Evolutionary conservation across 257 asterid genomes (phyloP), one percentile per base, ranked within the genome.

Genomic region (Eucommia ulmoides): DNA sequence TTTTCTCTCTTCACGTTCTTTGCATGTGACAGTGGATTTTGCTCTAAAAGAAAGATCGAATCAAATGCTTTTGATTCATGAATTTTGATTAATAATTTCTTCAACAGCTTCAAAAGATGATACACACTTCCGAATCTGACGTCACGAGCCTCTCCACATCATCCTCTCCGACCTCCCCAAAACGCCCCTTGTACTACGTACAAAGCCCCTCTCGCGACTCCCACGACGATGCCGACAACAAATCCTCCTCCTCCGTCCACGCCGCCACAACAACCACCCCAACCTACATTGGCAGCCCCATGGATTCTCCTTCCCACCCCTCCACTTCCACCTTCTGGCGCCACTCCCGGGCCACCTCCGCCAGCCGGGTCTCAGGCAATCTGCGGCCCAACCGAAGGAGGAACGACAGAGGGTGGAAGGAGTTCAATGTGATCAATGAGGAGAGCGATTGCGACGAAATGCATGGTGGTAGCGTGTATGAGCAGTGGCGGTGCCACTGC

Each of bases 141-240:
- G 23, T 52, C 19, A 62, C 79, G 53, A 66, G 84, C 70, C 24
- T 65, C 8, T 54, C 49, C 23, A 69, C 73, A 45, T 57, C 86
- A 10, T 70, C 79, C 7, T 76, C 88, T 2, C 71, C 79, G 0
- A 53, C 66, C 3, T 52, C 69, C n/a, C 52, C 72, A 0, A 64
- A 72, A 11, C 23, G 29, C 18, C 69, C 64, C 3, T 41, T 38
- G 4, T 85, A 82, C 57, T 82, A 57, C 46, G 86, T 86, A 21
- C 79, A 75, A 20, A 80, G 88, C 70, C 94, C 96, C 0, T 74
- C 91, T 6, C 67, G 69, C 0, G 84, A 75, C 48, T 81, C 93
- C 6, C 72, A 79, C 2, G 87, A 75, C 6, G 84, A 74, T 23
- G 67, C 47, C 6, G 73, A 71, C 12, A 74, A 72, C 55, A 70